Percentiles rank a stretch among this genome's conserved stretches.
Conservation (phyloP, 1,284 basidiomycete species). For the Heterobasidion annosum region DNA sequence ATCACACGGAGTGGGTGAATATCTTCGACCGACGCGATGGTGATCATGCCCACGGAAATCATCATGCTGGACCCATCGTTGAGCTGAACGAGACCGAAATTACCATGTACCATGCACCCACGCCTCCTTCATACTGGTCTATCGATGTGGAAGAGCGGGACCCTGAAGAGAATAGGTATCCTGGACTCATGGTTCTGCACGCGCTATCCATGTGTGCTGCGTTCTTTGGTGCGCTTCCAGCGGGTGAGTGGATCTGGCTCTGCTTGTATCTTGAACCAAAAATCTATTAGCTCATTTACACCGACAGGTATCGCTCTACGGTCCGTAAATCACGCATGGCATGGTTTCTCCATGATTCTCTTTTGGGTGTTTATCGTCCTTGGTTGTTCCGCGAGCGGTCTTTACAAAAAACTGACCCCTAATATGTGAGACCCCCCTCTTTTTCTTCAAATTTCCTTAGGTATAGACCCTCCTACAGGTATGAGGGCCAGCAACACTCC, state of each 20-base stretch:
- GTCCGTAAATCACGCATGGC: conserved; percentile 58
- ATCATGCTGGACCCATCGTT: conserved; percentile 39
- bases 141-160: conserved; percentile 57
- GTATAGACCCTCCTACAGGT: conserved; percentile 33
- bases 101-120: conserved; percentile 50
- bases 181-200: conserved; percentile 60
- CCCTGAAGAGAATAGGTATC: conserved; percentile 37
- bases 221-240: conserved; percentile 69
- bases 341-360: conserved; percentile 39
- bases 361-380: conserved; percentile 51
- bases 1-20: neutral
- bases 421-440: conserved; percentile 50
- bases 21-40: conserved; percentile 19
- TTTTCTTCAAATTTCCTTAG: neutral
- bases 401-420: conserved; percentile 71
- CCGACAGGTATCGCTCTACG: conserved; percentile 63
- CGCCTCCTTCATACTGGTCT: conserved; percentile 72
- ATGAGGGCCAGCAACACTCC: conserved; percentile 57
- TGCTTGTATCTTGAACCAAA: neutral
- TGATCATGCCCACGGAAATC: conserved; percentile 24
- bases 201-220: conserved; percentile 60
- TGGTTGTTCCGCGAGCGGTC: conserved; percentile 51
- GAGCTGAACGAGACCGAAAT: conserved; percentile 71
- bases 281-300: conserved; percentile 1
- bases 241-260: conserved; percentile 38